Conservation (phyloP, 192 early-diverging fungal species). For the Backusella morwellensis region DNA sequence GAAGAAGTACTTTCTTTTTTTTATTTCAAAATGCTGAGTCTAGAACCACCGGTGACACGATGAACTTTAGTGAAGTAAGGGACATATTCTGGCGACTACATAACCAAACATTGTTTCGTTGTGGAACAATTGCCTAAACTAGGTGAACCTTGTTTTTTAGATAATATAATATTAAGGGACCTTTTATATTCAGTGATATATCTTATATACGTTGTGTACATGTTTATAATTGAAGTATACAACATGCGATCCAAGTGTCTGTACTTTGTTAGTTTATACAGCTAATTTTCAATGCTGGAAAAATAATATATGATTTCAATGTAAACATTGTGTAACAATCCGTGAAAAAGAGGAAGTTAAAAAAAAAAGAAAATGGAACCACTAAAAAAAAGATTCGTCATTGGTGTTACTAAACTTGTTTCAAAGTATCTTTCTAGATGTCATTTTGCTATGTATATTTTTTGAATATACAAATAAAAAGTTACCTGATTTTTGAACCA, state of each 20-base stretch:
- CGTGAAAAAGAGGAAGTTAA: background rate
- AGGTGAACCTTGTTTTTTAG: background rate
- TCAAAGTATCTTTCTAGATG: background rate
- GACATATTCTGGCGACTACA: background rate
- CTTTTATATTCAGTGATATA: background rate
- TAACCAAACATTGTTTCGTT: background rate
- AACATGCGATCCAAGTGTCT: background rate
- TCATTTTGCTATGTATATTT: background rate
- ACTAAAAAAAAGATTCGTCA: conserved; percentile 3
- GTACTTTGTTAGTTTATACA: background rate
- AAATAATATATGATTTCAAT: background rate
- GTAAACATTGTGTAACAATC: background rate
- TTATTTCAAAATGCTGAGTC: background rate
- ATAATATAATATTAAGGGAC: background rate
- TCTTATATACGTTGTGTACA: background rate
- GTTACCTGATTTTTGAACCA: background rate
- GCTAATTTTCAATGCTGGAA: background rate
- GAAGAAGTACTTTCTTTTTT: background rate
- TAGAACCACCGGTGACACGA: conserved; percentile 10
- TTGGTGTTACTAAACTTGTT: background rate
- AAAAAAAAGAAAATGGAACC: background rate
- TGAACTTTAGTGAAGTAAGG: background rate
- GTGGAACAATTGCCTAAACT: background rate
- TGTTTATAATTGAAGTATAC: background rate
- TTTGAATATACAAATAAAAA: background rate